phyloP scores from a whole-genome alignment of 2,329 filamentous ascomycete species.

The Fusarium hainanense region DNA sequence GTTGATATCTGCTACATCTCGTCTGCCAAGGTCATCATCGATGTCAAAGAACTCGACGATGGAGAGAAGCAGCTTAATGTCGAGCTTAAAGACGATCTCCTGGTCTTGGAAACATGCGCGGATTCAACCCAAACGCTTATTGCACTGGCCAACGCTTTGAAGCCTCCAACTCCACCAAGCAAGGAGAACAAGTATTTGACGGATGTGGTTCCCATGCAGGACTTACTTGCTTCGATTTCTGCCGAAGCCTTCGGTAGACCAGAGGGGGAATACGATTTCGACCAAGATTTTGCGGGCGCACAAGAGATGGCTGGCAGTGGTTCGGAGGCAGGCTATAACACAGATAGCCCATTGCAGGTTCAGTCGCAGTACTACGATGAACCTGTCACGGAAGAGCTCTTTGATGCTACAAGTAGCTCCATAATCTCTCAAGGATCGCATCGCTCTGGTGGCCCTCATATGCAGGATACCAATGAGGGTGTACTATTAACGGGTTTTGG shows the following conservation, averaged over 20 bases:
- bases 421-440: constrained; percentile 42
- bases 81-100: constrained; percentile 84
- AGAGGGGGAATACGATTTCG: constrained; percentile 71
- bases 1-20: constrained; percentile 90
- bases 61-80: constrained; percentile 78
- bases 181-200: constrained; percentile 89
- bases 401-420: constrained; percentile 57
- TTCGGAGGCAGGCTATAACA: constrained; percentile 48
- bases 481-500: constrained; percentile 51
- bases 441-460: constrained; percentile 35
- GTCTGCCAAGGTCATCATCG: constrained; percentile 76
- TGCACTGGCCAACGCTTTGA: constrained; percentile 79
- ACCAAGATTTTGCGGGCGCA: constrained; percentile 69
- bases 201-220: constrained; percentile 83
- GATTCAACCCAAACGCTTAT: constrained; percentile 96
- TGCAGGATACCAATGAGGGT: constrained; percentile 53
- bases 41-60: constrained; percentile 64
- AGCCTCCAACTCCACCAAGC: constrained; percentile 84
- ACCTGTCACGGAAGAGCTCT: constrained; percentile 58
- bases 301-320: constrained; percentile 59
- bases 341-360: constrained; percentile 53
- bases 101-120: constrained; percentile 94
- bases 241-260: constrained; percentile 80
- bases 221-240: constrained; percentile 90
- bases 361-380: constrained; percentile 62